Base-by-base conservation (phyloP, 176 grass and related monocot species). In the Urochloa ruziziensis region DNA sequence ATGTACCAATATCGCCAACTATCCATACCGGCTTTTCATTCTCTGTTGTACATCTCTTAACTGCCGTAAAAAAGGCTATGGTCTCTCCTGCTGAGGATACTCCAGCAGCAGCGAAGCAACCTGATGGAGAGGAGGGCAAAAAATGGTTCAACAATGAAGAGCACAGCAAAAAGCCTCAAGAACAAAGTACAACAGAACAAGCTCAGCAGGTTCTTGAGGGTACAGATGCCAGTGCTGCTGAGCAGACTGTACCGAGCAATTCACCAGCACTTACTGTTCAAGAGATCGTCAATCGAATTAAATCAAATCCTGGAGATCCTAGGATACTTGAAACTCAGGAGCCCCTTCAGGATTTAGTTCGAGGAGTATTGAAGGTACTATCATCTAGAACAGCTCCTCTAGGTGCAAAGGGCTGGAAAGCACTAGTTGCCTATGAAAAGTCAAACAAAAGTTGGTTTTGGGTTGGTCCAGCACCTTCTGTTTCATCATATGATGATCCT, bases 321-420 rank as follows among this genome's bases (percentile, higher is more conserved):
- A 92, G 58, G 71, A 99, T 99, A 90, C 93, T 99, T 87, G 96
- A 99, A 93, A 96, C 96, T 19, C 93, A 99, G 86, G 96, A 99
- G 70, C 96, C 96, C 60, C 91, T 99, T 59, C 96, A 96, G 59
- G 96, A 99, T 90, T 86, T 99, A 82, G 82, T 99, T 47, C 87
- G 93, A 85, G 96, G 96, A 65, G 96, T 99, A 66, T 53, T 99
- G 56, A 96, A 94, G 67, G 89, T 99, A 69, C 88, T 99, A 36
- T 96, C 96, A 83, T 99, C 96, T 77, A 96, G 94, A 84, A 96
- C 91, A 54, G 96, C 96, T 68, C 96, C 96, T 81, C 80, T 99
- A 52, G 96, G 96, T 59, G 96, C 93, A 83, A 99, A 99, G 83
- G 89, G 93, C 19, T 99, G 96, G 96, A 96, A 87, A 80, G 58